Base-by-base conservation (phyloP, 73 alveolate genomes). In the Paramecium octaurelia region DNA sequence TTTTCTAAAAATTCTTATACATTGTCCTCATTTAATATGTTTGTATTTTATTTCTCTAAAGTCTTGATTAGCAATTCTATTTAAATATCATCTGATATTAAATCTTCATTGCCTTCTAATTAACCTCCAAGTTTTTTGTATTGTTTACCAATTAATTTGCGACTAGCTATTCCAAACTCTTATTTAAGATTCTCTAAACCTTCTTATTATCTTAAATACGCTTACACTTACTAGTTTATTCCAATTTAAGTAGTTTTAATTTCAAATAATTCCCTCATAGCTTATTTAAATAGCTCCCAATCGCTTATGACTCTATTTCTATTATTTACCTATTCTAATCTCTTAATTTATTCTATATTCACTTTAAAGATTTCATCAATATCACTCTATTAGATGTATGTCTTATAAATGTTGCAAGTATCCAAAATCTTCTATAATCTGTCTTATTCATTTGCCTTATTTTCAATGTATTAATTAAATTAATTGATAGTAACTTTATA, bases 201-300 rank as follows among this genome's bases (percentile, higher is more conserved):
- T n/a, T 80, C 18, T 42, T 80, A 6, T 20, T 44, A 40, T 80
- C 57, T 42, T 24, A 44, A 7, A 24, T 64, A 64, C 10, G 12
- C 9, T 64, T 64, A 11, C 6, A 64, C 46, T 64, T 64, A 34
- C 14, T 31, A 14, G 12, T 34, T 34, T 64, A 34, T n/a, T 12
- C 4, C 48, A 24, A 1, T 64, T 1, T 54, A 54, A 12, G 29
- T 34, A 1, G 11, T 18, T 80, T 80, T 80, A 2, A 24, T 80
- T 24, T 48, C 70, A 48, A 80, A 80, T 80, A 80, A 80, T 0
- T 80, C 91, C 6, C 43, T 42, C 43, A 80, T 23, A 8, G 91
- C 91, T 80, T 80, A 48, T 80, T 80, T 80, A 80, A 80, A 80
- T 20, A 24, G 9, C 11, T 44, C 43, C 75, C 75, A 42, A 54